Base-by-base conservation (phyloP, 1,139 yeast genomes). In the Nakaseomyces nivariensis region DNA sequence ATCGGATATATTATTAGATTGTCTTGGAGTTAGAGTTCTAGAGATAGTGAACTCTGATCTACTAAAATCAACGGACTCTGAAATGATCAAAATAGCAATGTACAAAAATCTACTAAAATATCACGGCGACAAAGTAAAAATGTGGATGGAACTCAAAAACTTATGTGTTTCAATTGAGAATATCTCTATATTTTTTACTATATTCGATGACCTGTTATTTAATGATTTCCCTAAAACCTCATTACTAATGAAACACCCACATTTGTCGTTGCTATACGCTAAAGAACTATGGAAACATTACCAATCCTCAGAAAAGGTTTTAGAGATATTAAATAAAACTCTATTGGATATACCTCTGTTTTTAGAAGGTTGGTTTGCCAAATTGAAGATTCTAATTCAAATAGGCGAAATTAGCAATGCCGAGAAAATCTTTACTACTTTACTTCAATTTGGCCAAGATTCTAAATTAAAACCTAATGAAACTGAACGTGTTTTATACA, bases 321-420 rank as follows among this genome's bases (percentile, higher is more conserved):
- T 83, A 50, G 59, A 62, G 0, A 75, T 86, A 1, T 67, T 88
- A 5, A 60, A 68, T 4, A 65, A 71, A 9, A 85, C 85, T 0
- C 64, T 77, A 43, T 60, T 69, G 4, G 52, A 60, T 10, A 63
- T 72, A 27, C 77, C 82, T 0, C 56, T 68, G 0, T 73, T 71
- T 52, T 82, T 79, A 53, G 77, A 74, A 24, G 66, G 88, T 5
- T 83, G 90, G 88, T 68, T 82, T 45, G 94, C 94, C 0, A 75
- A 81, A 17, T 71, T 85, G 26, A 82, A 85, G 55, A 67, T 88
- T 40, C 87, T 85, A 52, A 68, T 68, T 40, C 75, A 70, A 43
- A 71, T 68, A 24, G 58, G 59, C 6, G 61, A 74, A 27, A 27
- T 27, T 9, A 9, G 7, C n/a, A 9, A 17, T n/a, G 44, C 34